Base-by-base conservation (phyloP, 768 basidiomycete species). In the Tylopilus rubrobrunneus region DNA sequence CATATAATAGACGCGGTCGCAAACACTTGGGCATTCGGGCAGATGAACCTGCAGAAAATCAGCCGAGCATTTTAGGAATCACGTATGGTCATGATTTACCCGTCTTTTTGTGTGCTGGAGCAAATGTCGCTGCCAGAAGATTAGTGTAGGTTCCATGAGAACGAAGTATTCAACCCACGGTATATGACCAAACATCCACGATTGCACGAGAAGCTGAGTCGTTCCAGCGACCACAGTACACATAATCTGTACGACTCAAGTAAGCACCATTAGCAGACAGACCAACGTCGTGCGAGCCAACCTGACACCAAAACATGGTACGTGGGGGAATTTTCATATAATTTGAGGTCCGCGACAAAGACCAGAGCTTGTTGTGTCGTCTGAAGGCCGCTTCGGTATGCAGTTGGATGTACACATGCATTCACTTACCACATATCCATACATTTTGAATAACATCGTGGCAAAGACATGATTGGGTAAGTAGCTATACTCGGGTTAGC, bases 401-500 rank as follows among this genome's bases (percentile, higher is more conserved):
- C 12, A 5, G 2, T 19, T 19, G 19, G 14, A 21, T 25, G n/a
- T 6, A 1, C 8, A 23, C 29, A 25, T 31, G 15, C 6, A 4
- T 23, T 12, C 41, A 46, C 67, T 37, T 28, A 72, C 84, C 52
- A 86, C 84, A 61, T 88, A 89, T 29, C 89, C 87, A 77, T 78
- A 89, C 0, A 86, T 87, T 79, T 89, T 91, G 78, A 90, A 90
- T 74, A 91, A 74, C 89, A 92, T 89, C 78, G 84, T 88, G 0
- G 90, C 89, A 51, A 91, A 66, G 5, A 89, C 87, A 17, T 79
- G 80, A 2, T 90, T 89, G 12, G 89, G 91, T 39, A 78, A 81
- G 61, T 89, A 91, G 21, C 71, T 70, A n/a, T 43, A 40, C 11
- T n/a, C 4, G 43, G 12, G 25, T 62, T 11, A 57, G 47, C 40